phyloP scores from a whole-genome alignment of 139 green algal genomes.

The Yamagishiella unicocca region DNA sequence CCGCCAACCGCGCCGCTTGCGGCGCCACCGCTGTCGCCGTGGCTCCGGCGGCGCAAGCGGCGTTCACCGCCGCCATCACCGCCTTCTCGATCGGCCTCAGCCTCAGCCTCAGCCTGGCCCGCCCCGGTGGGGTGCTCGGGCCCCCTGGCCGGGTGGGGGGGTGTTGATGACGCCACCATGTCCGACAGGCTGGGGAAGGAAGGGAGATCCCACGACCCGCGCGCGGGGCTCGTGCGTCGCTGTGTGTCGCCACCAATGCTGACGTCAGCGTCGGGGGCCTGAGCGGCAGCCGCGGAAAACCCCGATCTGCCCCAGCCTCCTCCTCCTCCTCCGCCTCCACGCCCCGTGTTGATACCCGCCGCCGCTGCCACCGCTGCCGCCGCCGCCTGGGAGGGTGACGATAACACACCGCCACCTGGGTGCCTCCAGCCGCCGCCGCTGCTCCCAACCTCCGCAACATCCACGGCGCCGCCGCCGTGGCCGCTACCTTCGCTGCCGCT shows the following conservation, averaged over 20 bases:
- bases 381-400: neutral
- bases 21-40: neutral
- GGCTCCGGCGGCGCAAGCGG: neutral
- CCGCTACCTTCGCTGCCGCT: too few relatives aligned
- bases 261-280: too few relatives aligned
- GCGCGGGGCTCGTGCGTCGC: neutral
- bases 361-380: neutral
- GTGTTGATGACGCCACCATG: neutral
- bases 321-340: too few relatives aligned
- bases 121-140: neutral
- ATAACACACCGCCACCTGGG: too few relatives aligned
- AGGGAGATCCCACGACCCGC: neutral
- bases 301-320: too few relatives aligned
- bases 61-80: neutral
- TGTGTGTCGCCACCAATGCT: neutral
- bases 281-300: too few relatives aligned
- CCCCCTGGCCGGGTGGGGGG: neutral
- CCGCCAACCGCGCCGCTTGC: neutral
- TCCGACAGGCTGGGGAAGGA: conserved; percentile 36
- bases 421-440: too few relatives aligned
- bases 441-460: too few relatives aligned
- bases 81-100: too few relatives aligned
- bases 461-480: too few relatives aligned
- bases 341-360: too few relatives aligned
- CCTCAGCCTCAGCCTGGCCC: too few relatives aligned